Percentiles rank a stretch among this genome's conserved stretches.
These are phyloP conservation scores for Zelopaecilomyces penicillatus DNA, from an alignment of 2,329 filamentous ascomycete genomes.

Conservation along the genomic window DNA sequence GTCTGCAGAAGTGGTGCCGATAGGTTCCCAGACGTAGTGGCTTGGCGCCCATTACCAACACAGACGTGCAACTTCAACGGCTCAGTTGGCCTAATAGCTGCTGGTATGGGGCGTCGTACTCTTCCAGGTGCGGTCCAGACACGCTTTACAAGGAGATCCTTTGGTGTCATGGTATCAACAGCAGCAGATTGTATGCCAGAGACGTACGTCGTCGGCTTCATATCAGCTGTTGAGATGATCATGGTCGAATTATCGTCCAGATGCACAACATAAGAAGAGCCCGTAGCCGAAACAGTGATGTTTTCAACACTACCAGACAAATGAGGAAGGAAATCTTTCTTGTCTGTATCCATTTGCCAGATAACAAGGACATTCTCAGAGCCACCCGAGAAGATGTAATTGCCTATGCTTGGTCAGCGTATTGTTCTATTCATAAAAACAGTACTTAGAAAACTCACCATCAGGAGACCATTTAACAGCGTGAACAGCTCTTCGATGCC, in stretches of 20 bases:
- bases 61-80: constrained; percentile 59
- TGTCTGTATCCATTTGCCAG: constrained; percentile 86
- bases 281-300: constrained; percentile 69
- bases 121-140: constrained; percentile 37
- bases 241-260: constrained; percentile 89
- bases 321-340: constrained; percentile 80
- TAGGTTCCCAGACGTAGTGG: constrained; percentile 41
- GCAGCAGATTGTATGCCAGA: constrained; percentile 67
- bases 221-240: constrained; percentile 80
- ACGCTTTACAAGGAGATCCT: constrained; percentile 45
- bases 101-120: constrained; percentile 45
- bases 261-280: constrained; percentile 74
- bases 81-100: constrained; percentile 52
- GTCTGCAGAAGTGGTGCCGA: constrained; percentile 64
- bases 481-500: constrained; percentile 80
- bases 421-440: background rate
- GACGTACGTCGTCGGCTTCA: constrained; percentile 76
- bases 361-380: constrained; percentile 81
- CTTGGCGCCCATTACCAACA: constrained; percentile 53
- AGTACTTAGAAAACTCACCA: constrained; percentile 47
- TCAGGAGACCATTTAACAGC: constrained; percentile 87
- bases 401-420: constrained; percentile 47
- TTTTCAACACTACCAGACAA: constrained; percentile 77
- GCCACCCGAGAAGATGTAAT: constrained; percentile 91
- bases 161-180: constrained; percentile 40